phyloP scores from a whole-genome alignment of 768 basidiomycete species.

The Chalciporus pseudorubinellus region DNA sequence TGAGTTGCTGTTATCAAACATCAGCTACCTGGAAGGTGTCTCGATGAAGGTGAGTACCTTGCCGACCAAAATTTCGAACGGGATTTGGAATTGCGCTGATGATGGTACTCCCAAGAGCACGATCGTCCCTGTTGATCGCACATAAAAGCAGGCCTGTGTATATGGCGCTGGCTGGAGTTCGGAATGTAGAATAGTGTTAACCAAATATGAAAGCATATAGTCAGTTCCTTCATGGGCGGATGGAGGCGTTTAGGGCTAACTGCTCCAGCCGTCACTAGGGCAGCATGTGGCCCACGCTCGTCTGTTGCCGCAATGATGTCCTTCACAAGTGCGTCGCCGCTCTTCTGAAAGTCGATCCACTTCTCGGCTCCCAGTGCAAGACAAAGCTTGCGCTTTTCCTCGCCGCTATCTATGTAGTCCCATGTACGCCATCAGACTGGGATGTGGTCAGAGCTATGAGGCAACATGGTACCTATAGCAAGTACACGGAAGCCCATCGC shows the following conservation, averaged over 20 bases:
- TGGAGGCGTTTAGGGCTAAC: slow-evolving; percentile 7
- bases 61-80: slow-evolving; percentile 32
- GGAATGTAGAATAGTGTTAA: not conserved
- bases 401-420: slow-evolving; percentile 38
- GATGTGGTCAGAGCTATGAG: no score
- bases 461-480: slow-evolving; percentile 34
- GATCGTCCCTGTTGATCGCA: slow-evolving; percentile 41
- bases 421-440: not conserved
- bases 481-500: slow-evolving; percentile 44
- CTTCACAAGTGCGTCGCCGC: slow-evolving; percentile 35
- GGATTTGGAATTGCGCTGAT: slow-evolving; percentile 21
- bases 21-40: not conserved
- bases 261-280: slow-evolving; percentile 19
- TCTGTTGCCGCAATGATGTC: slow-evolving; percentile 39
- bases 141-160: slow-evolving; percentile 42
- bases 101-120: slow-evolving; percentile 42
- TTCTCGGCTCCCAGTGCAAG: slow-evolving; percentile 41
- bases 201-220: no score
- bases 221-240: not conserved
- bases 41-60: slow-evolving; percentile 13
- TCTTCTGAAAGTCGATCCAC: slow-evolving; percentile 46
- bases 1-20: slow-evolving; percentile 17
- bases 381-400: slow-evolving; percentile 38
- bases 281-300: slow-evolving; percentile 45
- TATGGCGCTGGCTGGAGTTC: slow-evolving; percentile 36